A percentile compares a stretch with the other conserved stretches of the same genome.
phyloP scores from a whole-genome alignment of 169 alveolate species.

The Plasmodium knowlesi region DNA sequence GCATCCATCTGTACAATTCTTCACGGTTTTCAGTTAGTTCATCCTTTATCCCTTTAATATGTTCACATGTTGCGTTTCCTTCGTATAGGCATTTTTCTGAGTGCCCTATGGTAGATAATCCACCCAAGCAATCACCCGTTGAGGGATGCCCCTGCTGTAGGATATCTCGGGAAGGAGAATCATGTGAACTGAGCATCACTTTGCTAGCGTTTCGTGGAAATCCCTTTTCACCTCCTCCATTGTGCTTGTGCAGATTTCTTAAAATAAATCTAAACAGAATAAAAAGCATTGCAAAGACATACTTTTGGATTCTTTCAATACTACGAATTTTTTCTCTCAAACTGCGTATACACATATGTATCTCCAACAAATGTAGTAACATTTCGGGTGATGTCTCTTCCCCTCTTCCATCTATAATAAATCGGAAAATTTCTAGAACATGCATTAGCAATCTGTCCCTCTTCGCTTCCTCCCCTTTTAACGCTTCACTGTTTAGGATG shows the following conservation, averaged over 20 bases:
- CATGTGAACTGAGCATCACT: not conserved
- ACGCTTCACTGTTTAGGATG: not conserved
- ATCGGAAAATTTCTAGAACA: conserved; percentile 17
- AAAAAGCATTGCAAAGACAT: conserved; percentile 12
- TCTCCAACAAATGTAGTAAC: not conserved
- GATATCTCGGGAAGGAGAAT: not conserved
- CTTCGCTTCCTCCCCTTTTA: not conserved
- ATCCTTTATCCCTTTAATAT: not conserved
- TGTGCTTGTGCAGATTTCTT: not conserved
- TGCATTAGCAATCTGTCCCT: not conserved
- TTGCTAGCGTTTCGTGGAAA: not conserved
- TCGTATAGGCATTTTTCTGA: not conserved
- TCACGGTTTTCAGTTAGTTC: not conserved
- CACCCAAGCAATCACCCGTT: not conserved
- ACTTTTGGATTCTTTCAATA: conserved; percentile 2
- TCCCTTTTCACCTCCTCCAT: not conserved
- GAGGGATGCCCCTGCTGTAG: not conserved
- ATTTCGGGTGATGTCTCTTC: conserved; percentile 10
- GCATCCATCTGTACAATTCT: not conserved
- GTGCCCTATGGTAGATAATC: not conserved
- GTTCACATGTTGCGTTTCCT: not conserved
- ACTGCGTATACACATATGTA: conserved; percentile 12
- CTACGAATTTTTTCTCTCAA: not conserved
- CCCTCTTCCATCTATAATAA: not conserved
- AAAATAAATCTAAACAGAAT: conserved; percentile 22